These are phyloP conservation scores for Litsea cubeba DNA, from an alignment of 164 flowering plant species.

Conservation along the genomic window DNA sequence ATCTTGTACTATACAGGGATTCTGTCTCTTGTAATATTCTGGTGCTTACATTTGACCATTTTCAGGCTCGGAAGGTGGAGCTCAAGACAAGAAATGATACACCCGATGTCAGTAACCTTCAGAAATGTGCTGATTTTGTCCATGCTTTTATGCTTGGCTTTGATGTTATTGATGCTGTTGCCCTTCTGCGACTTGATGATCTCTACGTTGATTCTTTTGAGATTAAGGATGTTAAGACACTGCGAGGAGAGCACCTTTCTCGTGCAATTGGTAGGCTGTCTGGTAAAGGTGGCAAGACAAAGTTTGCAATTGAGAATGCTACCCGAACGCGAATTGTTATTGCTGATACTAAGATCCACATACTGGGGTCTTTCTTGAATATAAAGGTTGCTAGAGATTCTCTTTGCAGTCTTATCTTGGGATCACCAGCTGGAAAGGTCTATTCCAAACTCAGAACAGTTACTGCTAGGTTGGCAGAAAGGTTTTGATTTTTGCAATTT, in stretches of 20 bases:
- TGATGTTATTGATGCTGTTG: slow-evolving; percentile 27
- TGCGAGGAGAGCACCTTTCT: slow-evolving; percentile 32
- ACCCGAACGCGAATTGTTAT: slow-evolving; percentile 25
- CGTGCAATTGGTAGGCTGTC: slow-evolving; percentile 37
- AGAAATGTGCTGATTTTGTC: slow-evolving; percentile 32
- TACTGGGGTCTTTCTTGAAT: slow-evolving; percentile 30
- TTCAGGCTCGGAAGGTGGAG: slow-evolving; percentile 27
- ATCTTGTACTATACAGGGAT: background rate
- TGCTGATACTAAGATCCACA: slow-evolving; percentile 30
- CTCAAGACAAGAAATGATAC: slow-evolving; percentile 30
- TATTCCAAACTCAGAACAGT: slow-evolving; percentile 34
- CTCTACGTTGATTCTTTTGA: slow-evolving; percentile 32
- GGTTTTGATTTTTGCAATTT: slow-evolving; percentile 18
- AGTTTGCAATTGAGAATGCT: slow-evolving; percentile 32
- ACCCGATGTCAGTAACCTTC: slow-evolving; percentile 30
- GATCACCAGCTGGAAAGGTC: slow-evolving; percentile 38
- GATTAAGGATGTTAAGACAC: slow-evolving; percentile 34
- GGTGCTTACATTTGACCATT: background rate
- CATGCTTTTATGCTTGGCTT: slow-evolving; percentile 40
- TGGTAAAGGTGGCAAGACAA: slow-evolving; percentile 36
- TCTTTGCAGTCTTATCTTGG: slow-evolving; percentile 34
- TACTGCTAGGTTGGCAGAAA: slow-evolving; percentile 28
- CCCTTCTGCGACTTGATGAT: slow-evolving; percentile 28
- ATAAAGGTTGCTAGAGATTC: slow-evolving; percentile 34
- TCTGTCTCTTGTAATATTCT: background rate